These are phyloP conservation scores for Pseudogymnoascus sp. DNA, from an alignment of 2,329 filamentous ascomycete genomes.

Conservation along the genomic window DNA sequence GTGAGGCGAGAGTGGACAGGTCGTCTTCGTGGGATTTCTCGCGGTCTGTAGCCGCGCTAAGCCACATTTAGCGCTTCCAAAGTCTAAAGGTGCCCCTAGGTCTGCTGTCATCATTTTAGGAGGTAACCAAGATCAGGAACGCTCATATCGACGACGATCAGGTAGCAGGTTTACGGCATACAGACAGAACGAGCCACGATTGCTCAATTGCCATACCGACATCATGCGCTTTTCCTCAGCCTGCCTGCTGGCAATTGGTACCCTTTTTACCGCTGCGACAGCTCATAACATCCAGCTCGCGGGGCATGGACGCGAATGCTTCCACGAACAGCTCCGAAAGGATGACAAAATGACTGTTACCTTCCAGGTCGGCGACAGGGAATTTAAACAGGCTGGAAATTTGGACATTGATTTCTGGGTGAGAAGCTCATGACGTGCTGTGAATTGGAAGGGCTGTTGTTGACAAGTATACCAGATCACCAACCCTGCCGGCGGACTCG, in stretches of 20 bases:
- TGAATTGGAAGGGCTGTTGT: conserved; percentile 9
- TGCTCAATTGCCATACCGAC: conserved; percentile 10
- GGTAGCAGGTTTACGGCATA: conserved; percentile 7
- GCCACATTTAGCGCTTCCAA: conserved; percentile 3
- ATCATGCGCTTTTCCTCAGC: conserved; percentile 29
- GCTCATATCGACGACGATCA: conserved; percentile 3
- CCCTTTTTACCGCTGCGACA: conserved; percentile 45
- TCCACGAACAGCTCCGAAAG: conserved; percentile 84
- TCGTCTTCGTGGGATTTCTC: conserved; percentile 11
- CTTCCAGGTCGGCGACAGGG: conserved; percentile 94
- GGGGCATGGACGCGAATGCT: conserved; percentile 92
- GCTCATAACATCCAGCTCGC: conserved; percentile 96
- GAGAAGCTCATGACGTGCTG: conserved; percentile 30
- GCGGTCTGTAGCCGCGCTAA: conserved; percentile 9
- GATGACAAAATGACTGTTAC: conserved; percentile 98
- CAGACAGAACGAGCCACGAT: neutral
- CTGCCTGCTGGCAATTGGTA: conserved; percentile 24
- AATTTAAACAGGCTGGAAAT: conserved; percentile 91
- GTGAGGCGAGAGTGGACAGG: conserved; percentile 11
- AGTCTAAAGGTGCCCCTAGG: conserved; percentile 10
- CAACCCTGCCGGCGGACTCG: conserved; percentile 67
- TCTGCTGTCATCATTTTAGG: conserved; percentile 5
- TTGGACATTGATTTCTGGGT: conserved; percentile 98
- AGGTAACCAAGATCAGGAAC: conserved; percentile 9
- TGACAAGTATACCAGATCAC: conserved; percentile 51